Evolutionary conservation across 495 filamentous ascomycete species (phyloP).

Genomic region (Apodospora peruviana): DNA sequence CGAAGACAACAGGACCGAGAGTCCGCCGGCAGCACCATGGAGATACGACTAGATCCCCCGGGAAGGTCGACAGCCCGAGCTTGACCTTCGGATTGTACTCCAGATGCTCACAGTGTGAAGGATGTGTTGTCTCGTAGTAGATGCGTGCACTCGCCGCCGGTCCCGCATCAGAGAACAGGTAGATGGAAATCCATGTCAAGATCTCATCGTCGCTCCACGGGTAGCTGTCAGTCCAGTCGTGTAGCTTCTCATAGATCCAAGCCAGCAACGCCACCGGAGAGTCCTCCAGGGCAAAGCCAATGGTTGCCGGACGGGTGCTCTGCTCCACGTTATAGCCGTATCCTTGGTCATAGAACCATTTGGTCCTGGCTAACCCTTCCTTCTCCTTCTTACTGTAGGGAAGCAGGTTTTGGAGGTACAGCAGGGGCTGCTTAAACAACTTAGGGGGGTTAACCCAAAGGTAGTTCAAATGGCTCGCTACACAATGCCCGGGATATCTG

Average conservation of each 20-base stretch:
- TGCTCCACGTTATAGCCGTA: constrained; percentile 52
- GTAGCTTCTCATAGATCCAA: constrained; percentile 68
- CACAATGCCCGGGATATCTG: constrained; percentile 50
- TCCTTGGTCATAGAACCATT: constrained; percentile 49
- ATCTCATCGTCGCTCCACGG: constrained; percentile 65
- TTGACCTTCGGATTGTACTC: constrained; percentile 35
- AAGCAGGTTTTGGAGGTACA: constrained; percentile 40
- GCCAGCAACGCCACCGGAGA: constrained; percentile 57
- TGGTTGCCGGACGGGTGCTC: constrained; percentile 58
- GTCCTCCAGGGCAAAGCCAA: constrained; percentile 52
- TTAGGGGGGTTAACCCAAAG: constrained; percentile 33
- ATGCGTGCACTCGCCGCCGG: constrained; percentile 52
- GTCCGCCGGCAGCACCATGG: constrained; percentile 46
- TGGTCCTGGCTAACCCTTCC: constrained; percentile 38
- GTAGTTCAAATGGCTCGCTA: constrained; percentile 63
- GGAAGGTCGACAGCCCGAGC: constrained; percentile 49
- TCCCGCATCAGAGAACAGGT: constrained; percentile 53
- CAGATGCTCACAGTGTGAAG: constrained; percentile 1
- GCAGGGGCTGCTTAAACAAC: constrained; percentile 32
- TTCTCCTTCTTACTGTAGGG: constrained; percentile 29
- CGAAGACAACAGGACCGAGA: constrained; percentile 50
- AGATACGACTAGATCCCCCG: constrained; percentile 43
- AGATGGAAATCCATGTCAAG: constrained; percentile 60
- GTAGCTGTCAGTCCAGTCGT: constrained; percentile 62
- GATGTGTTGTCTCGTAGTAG: constrained; percentile 50